phyloP scores from a whole-genome alignment of 495 filamentous ascomycete species.

The Tetracladium marchalianum region DNA sequence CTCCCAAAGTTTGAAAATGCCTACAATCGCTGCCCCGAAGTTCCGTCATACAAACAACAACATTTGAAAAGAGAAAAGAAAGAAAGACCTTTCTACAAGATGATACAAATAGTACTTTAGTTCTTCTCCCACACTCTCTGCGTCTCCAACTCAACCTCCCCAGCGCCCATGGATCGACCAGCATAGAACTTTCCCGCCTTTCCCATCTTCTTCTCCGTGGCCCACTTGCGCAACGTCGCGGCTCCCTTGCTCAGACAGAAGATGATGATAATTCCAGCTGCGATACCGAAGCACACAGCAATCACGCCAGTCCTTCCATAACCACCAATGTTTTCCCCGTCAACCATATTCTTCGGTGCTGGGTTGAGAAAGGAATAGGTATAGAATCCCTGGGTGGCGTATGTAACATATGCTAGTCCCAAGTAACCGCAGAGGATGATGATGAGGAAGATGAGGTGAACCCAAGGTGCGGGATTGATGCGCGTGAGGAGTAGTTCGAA shows the following conservation, averaged over 20 bases:
- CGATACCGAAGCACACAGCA: conserved; percentile 53
- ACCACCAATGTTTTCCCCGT: conserved; percentile 7
- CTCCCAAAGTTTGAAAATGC: neutral
- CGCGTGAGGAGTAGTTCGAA: conserved; percentile 62
- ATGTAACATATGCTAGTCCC: conserved; percentile 62
- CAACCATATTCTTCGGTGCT: conserved; percentile 16
- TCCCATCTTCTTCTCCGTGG: conserved; percentile 42
- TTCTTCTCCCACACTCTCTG: conserved; percentile 16
- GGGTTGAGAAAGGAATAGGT: conserved; percentile 66
- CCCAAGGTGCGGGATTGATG: conserved; percentile 44
- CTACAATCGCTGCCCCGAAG: neutral
- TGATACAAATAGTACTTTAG: neutral
- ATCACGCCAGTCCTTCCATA: conserved; percentile 33
- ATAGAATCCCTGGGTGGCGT: conserved; percentile 60
- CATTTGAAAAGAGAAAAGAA: neutral
- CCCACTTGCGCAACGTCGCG: conserved; percentile 34
- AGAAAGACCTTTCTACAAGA: neutral
- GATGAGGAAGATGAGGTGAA: conserved; percentile 47
- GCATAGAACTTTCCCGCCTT: conserved; percentile 32
- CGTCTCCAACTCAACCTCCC: conserved; percentile 18
- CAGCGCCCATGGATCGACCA: conserved; percentile 12
- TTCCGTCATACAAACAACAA: neutral
- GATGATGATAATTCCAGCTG: conserved; percentile 50
- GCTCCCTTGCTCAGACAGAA: conserved; percentile 45
- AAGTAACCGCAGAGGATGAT: conserved; percentile 61